These are phyloP conservation scores for Dalbergia cultrata DNA, from an alignment of 306 rosid genomes.

Conservation along the genomic window DNA sequence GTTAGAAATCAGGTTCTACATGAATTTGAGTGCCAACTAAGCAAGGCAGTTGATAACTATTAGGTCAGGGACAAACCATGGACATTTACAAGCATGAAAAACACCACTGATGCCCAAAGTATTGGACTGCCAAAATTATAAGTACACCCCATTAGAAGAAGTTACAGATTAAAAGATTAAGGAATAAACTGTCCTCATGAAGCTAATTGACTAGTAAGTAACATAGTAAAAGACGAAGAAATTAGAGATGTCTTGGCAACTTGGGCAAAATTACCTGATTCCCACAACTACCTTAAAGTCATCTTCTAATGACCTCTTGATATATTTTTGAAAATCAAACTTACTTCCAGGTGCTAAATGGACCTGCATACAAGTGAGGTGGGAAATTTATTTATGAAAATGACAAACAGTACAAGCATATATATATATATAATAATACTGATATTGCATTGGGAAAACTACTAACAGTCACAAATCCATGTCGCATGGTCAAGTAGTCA, in stretches of 20 bases:
- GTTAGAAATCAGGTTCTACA: slow-evolving; percentile 1
- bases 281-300: slow-evolving; percentile 98
- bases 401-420: slow-evolving; percentile 6
- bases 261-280: slow-evolving; percentile 73
- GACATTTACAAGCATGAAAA: slow-evolving; percentile 89
- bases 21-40: slow-evolving; percentile 18
- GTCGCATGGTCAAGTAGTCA: slow-evolving; percentile 93
- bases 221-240: neutral
- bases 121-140: slow-evolving; percentile 77
- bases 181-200: neutral
- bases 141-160: slow-evolving; percentile 40
- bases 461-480: slow-evolving; percentile 90
- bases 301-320: slow-evolving; percentile 94
- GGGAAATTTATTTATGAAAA: neutral
- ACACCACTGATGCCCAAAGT: slow-evolving; percentile 84
- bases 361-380: slow-evolving; percentile 60
- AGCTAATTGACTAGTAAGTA: neutral
- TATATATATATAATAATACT: neutral
- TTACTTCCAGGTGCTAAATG: slow-evolving; percentile 97
- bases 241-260: neutral
- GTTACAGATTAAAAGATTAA: slow-evolving; percentile 12
- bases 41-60: neutral
- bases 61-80: slow-evolving; percentile 64
- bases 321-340: slow-evolving; percentile 93
- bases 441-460: slow-evolving; percentile 13